Percentiles rank a stretch among this genome's conserved stretches.
Evolutionary conservation across 2,329 filamentous ascomycete species (phyloP).

Genomic region (Huntiella decipiens): DNA sequence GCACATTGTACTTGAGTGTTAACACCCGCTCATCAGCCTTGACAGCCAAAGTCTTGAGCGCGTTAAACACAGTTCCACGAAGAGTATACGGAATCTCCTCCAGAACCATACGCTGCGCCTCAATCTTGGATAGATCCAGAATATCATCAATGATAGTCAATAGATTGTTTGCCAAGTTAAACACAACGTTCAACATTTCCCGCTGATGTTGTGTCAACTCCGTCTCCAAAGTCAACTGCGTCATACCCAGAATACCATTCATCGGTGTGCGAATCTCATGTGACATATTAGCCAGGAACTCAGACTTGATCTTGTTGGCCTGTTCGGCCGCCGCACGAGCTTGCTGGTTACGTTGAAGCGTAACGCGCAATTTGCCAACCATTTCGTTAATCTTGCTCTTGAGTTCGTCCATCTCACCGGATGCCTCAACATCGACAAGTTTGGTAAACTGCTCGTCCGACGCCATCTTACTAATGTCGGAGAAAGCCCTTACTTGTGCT

Average conservation of each 20-base stretch:
- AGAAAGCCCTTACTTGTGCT: slow-evolving; percentile 92
- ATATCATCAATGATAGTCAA: slow-evolving; percentile 90
- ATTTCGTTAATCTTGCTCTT: slow-evolving; percentile 99
- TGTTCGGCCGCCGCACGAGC: slow-evolving; percentile 90
- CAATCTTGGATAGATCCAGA: slow-evolving; percentile 60
- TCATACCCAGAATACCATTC: slow-evolving; percentile 98
- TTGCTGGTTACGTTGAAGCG: slow-evolving; percentile 89
- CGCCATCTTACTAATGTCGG: slow-evolving; percentile 93
- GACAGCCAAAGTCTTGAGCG: slow-evolving; percentile 87
- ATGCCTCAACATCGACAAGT: slow-evolving; percentile 88
- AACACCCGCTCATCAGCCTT: slow-evolving; percentile 93
- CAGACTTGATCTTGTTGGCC: slow-evolving; percentile 95
- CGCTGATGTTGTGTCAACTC: slow-evolving; percentile 87
- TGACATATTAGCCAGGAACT: slow-evolving; percentile 97
- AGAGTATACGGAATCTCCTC: slow-evolving; percentile 94
- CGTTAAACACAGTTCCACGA: slow-evolving; percentile 89
- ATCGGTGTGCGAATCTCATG: slow-evolving; percentile 96
- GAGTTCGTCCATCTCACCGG: slow-evolving; percentile 96
- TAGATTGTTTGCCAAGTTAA: slow-evolving; percentile 87
- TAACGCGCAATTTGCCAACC: slow-evolving; percentile 88
- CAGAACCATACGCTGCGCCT: slow-evolving; percentile 94
- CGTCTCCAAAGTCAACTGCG: slow-evolving; percentile 84
- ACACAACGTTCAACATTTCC: slow-evolving; percentile 97
- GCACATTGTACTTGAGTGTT: slow-evolving; percentile 82
- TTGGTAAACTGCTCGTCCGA: slow-evolving; percentile 96